Base-by-base conservation (phyloP, 2,329 filamentous ascomycete species). In the Colletotrichum aenigma region DNA sequence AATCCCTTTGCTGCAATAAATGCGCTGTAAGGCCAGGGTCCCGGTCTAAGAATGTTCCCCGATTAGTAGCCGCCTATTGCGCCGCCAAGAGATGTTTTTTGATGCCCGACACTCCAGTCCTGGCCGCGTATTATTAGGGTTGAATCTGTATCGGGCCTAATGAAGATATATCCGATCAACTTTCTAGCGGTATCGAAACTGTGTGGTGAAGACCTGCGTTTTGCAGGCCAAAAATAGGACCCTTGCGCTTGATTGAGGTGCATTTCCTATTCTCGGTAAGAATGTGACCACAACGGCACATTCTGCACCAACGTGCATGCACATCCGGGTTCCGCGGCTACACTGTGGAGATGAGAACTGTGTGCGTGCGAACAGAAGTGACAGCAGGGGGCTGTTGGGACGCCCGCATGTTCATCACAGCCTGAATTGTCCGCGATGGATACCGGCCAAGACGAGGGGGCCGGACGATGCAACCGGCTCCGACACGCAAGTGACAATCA, bases 261-360 rank as follows among this genome's bases (percentile, higher is more conserved):
- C 38, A 43, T 43, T 6, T 43, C 18, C 5, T 10, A 0, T 0
- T 18, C 1, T 18, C 4, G 18, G 38, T 0, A 10, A 12, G 9
- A 1, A n/a, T n/a, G 0, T n/a, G 38, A n/a, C 0, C 38, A 43
- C 16, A 43, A 43, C 18, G n/a, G 1, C 38, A 18, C 18, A n/a
- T 43, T 10, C 8, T 43, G 38, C 38, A 43, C 38, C 38, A 43
- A 43, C 38, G 1, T 43, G 38, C 38, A 43, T 12, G 9, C 38
- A 2, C 8, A 12, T 1, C 38, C 18, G 9, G 8, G 9, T 43
- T 43, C 18, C 18, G 38, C 38, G 18, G 9, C 2, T 2, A 1
- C 8, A 1, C 5, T 43, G 38, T 43, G 38, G 38, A 18, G 0
- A 43, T 3, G 16, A 36, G 16, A 43, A 43, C 0, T 18, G 16